A percentile compares a stretch with the other conserved stretches of the same genome.
phyloP scores from a whole-genome alignment of 192 early-diverging fungal species.

The Diversispora eburnea region DNA sequence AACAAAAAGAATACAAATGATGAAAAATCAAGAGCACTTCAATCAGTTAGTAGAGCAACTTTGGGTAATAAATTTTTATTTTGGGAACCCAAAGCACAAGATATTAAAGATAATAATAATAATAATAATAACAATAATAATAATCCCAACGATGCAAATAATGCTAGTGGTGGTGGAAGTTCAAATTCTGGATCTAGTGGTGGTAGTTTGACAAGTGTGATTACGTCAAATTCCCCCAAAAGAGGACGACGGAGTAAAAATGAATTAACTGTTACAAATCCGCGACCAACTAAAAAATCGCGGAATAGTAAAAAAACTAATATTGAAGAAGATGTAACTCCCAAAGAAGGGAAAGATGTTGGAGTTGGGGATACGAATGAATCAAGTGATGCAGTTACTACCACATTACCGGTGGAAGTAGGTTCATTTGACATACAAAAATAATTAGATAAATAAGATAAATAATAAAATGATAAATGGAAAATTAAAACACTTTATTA shows the following conservation, averaged over 20 bases:
- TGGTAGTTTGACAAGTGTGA: background rate
- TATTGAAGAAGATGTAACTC: background rate
- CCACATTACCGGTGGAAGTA: too few species aligned
- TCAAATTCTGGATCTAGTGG: background rate
- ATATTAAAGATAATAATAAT: background rate
- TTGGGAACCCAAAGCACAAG: background rate
- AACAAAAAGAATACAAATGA: background rate
- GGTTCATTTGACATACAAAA: too few species aligned
- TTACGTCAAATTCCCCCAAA: background rate
- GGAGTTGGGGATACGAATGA: too few species aligned
- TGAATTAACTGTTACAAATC: background rate
- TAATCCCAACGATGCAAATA: background rate
- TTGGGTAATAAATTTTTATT: constrained; percentile 13
- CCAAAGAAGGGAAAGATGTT: too few species aligned
- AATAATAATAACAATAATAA: constrained; percentile 1
- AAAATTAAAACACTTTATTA: too few species aligned
- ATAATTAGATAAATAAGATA: too few species aligned
- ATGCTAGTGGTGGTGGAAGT: background rate
- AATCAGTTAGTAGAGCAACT: background rate
- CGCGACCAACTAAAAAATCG: background rate
- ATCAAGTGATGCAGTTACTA: too few species aligned
- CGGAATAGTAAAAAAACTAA: background rate
- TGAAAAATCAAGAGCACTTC: constrained; percentile 1
- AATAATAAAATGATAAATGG: too few species aligned
- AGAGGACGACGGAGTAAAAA: background rate